Evolutionary conservation across 2,329 filamentous ascomycete species (phyloP).

Genomic region (Hypoxylon sp.): DNA sequence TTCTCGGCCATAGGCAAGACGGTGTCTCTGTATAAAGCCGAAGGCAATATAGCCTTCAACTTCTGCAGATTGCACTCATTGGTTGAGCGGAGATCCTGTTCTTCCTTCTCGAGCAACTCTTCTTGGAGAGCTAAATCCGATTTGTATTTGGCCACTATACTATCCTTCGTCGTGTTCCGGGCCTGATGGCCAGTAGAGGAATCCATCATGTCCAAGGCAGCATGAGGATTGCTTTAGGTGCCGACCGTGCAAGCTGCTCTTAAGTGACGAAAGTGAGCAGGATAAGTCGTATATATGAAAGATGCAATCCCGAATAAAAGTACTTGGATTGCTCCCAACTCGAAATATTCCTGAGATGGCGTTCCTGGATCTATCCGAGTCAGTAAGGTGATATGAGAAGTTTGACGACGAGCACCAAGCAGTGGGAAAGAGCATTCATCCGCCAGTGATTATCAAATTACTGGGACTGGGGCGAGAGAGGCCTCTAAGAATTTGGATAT

Average conservation of each 20-base stretch:
- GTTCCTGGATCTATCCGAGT: not conserved
- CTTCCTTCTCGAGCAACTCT: constrained; percentile 23
- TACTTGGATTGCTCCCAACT: not conserved
- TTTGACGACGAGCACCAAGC: not conserved
- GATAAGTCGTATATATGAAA: not conserved
- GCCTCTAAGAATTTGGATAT: not conserved
- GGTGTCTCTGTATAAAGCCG: constrained; percentile 19
- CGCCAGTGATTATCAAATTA: not conserved
- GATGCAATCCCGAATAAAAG: not conserved
- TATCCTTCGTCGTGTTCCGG: constrained; percentile 24
- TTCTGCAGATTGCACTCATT: constrained; percentile 12
- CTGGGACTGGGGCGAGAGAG: not conserved
- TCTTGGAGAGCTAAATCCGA: constrained; percentile 25
- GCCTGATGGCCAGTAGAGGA: constrained; percentile 4
- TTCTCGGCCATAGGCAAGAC: constrained; percentile 33
- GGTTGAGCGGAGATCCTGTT: constrained; percentile 12
- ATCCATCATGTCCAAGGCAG: constrained; percentile 22
- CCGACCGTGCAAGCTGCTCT: not conserved
- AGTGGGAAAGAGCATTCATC: not conserved
- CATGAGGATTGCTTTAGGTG: not conserved
- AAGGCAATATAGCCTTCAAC: constrained; percentile 24
- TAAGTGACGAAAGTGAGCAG: not conserved
- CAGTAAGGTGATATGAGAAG: not conserved
- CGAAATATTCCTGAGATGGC: not conserved
- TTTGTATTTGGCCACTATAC: constrained; percentile 30